Evolutionary conservation across 495 filamentous ascomycete genomes (phyloP).

Genomic region (Durotheca rogersii): DNA sequence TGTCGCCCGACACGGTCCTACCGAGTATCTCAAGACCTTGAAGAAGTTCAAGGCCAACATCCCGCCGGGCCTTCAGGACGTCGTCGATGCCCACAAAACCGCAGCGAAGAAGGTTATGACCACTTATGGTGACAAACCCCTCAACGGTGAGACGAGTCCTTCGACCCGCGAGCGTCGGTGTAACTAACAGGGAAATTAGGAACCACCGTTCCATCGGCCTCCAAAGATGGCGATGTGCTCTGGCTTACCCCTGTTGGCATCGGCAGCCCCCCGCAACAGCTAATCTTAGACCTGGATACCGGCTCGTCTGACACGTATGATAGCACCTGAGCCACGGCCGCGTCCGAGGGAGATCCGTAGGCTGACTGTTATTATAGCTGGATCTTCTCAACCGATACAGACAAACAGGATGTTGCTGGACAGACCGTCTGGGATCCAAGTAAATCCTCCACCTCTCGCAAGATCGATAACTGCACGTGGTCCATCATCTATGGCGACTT

Average conservation of each 20-base stretch:
- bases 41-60: slow-evolving; percentile 35
- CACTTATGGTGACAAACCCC: slow-evolving; percentile 16
- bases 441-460: slow-evolving; percentile 62
- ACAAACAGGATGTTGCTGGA: slow-evolving; percentile 38
- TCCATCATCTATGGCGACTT: slow-evolving; percentile 68
- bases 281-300: slow-evolving; percentile 71
- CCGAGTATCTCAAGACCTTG: slow-evolving; percentile 32
- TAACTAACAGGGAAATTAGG: slow-evolving; percentile 19
- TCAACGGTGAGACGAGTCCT: not conserved
- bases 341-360: not conserved
- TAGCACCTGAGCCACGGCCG: slow-evolving; percentile 27
- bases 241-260: slow-evolving; percentile 66
- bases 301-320: slow-evolving; percentile 74
- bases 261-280: slow-evolving; percentile 66
- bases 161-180: not conserved
- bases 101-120: slow-evolving; percentile 12
- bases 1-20: slow-evolving; percentile 31
- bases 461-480: slow-evolving; percentile 57
- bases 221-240: slow-evolving; percentile 52
- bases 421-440: slow-evolving; percentile 56
- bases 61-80: slow-evolving; percentile 30
- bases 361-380: slow-evolving; percentile 35
- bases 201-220: slow-evolving; percentile 16
- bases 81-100: slow-evolving; percentile 30
- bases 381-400: slow-evolving; percentile 65